Evolutionary conservation across 2,329 filamentous ascomycete genomes (phyloP), one percentile per base, ranked within the genome.

Genomic region (Fusarium sororula): DNA sequence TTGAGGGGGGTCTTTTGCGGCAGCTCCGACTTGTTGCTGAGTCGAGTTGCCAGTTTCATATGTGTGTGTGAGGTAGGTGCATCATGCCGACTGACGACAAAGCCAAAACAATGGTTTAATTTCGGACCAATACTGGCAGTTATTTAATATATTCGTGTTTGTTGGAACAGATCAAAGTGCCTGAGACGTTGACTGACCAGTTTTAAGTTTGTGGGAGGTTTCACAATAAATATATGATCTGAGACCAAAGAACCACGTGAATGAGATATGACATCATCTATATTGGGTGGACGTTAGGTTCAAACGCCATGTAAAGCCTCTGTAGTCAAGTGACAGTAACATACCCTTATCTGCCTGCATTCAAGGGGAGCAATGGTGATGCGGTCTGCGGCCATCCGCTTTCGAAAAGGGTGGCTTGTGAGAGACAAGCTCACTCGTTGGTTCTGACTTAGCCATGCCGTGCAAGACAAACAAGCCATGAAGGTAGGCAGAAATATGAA

Each of bases 91-190:
- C 18, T 28, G 7, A 26, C 18, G 14, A 22, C 6, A 7, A 28
- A 20, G 7, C 10, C 10, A 39, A 28, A 54, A 17, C 2, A 6
- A 2, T 26, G 14, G 5, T 22, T 6, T 3, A 1, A 3, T 14
- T 13, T 35, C 7, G 5, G 14, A 28, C 18, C 17, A 35, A 11
- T 35, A 7, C 7, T 54, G 1, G 35, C 2, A 11, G 18, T 6
- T 28, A n/a, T 18, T 26, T 17, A 28, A 28, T 53, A 24, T 9
- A 24, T 32, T 1, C 37, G 20, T 54, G 51, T n/a, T 39, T 7
- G 11, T 17, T 18, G 18, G 24, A 54, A 17, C 5, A n/a, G 20
- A 54, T n/a, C 14, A 3, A 22, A 22, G 20, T n/a, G 35, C 3
- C 20, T 10, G 11, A 39, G 11, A 18, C 5, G 14, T 17, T 18